phyloP scores from a whole-genome alignment of 768 basidiomycete species.

The Kwoniella botswanensis region DNA sequence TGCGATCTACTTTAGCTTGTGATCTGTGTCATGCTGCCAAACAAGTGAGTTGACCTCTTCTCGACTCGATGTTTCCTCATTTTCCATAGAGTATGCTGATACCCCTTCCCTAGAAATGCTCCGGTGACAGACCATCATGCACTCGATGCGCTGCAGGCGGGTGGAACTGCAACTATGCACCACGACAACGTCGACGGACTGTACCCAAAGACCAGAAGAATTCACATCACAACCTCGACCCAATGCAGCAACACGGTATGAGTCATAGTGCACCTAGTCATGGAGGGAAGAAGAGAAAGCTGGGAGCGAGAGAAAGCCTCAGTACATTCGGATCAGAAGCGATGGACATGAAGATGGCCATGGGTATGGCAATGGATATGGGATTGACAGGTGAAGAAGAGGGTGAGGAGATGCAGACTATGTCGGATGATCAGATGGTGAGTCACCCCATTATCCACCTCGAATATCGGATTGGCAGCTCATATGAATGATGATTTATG shows the following conservation, averaged over 20 bases:
- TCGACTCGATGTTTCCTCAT: no score
- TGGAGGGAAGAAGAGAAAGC: constrained; percentile 46
- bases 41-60: constrained; percentile 30
- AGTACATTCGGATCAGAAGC: constrained; percentile 34
- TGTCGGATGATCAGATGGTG: constrained; percentile 55
- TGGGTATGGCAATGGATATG: constrained; percentile 53
- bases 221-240: constrained; percentile 19
- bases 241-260: constrained; percentile 20
- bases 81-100: neutral
- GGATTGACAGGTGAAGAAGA: constrained; percentile 50
- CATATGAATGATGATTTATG: neutral
- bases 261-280: constrained; percentile 6
- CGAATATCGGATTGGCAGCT: no score
- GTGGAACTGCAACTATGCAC: constrained; percentile 52
- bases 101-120: constrained; percentile 43
- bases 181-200: constrained; percentile 53
- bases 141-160: constrained; percentile 50
- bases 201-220: constrained; percentile 47
- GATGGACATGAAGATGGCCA: constrained; percentile 51
- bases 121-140: constrained; percentile 53
- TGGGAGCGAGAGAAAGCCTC: constrained; percentile 34
- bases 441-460: no score
- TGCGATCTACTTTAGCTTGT: constrained; percentile 32
- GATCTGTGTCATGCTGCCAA: constrained; percentile 54
- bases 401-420: constrained; percentile 46